A percentile compares a stretch with the other conserved stretches of the same genome.
phyloP scores from a whole-genome alignment of 2,329 filamentous ascomycete species.

The Cercospora sesami region DNA sequence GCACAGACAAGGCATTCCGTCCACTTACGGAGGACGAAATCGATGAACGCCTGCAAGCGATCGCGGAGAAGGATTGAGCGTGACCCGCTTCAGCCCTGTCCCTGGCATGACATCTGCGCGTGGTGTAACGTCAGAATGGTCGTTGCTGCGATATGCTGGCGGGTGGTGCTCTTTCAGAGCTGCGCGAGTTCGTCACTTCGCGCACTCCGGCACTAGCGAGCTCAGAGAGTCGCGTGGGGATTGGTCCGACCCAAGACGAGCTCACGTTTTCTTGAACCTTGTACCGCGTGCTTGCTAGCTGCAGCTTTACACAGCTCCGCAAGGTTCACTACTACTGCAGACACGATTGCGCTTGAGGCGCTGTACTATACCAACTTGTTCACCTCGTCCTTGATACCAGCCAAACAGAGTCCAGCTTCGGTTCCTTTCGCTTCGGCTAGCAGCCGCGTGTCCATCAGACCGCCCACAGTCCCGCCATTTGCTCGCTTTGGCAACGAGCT shows the following conservation, averaged over 20 bases:
- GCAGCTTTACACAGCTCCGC: constrained; percentile 15
- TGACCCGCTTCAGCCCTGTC: constrained; percentile 7
- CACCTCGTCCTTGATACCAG: not conserved
- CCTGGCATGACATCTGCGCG: constrained; percentile 19
- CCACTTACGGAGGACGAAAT: constrained; percentile 96
- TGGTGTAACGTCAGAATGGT: constrained; percentile 10
- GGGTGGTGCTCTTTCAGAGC: not conserved
- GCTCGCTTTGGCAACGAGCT: constrained; percentile 5
- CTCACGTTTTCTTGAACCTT: constrained; percentile 7
- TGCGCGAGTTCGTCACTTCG: constrained; percentile 7
- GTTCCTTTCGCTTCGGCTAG: constrained; percentile 4
- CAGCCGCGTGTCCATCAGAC: constrained; percentile 2
- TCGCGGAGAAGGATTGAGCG: constrained; percentile 92
- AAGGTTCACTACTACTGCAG: constrained; percentile 23
- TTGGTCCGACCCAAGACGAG: constrained; percentile 7
- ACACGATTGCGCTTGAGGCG: constrained; percentile 24
- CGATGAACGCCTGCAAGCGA: constrained; percentile 94
- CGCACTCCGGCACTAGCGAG: constrained; percentile 7
- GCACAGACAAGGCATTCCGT: constrained; percentile 76
- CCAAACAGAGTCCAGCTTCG: constrained; percentile 1
- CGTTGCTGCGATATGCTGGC: not conserved
- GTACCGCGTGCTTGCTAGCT: constrained; percentile 15
- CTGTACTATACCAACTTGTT: constrained; percentile 25
- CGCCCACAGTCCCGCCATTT: constrained; percentile 6
- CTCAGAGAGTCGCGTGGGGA: not conserved